Evolutionary conservation across 441 rosid genomes (phyloP).

Genomic region (Bruguiera hainesii): DNA sequence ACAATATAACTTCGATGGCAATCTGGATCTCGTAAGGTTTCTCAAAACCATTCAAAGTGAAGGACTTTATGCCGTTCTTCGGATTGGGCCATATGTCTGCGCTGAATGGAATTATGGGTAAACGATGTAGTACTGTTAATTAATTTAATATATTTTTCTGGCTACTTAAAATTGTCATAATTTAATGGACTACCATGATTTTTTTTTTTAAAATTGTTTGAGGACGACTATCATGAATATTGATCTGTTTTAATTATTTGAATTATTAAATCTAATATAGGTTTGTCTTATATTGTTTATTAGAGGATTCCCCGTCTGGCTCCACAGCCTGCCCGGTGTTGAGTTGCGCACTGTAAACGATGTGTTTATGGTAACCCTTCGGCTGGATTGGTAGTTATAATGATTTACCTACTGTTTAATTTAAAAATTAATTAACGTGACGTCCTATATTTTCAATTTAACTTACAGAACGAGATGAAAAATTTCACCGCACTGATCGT

Average conservation of each 20-base stretch:
- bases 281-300: neutral
- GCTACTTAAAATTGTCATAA: too few relatives aligned
- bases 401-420: neutral
- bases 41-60: slow-evolving; percentile 33
- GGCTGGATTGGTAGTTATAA: neutral
- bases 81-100: slow-evolving; percentile 67
- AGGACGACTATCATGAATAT: too few relatives aligned
- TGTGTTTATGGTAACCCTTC: slow-evolving; percentile 38
- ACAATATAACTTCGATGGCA: slow-evolving; percentile 38
- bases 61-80: slow-evolving; percentile 45
- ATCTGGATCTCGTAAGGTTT: slow-evolving; percentile 40
- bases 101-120: slow-evolving; percentile 70
- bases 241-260: neutral
- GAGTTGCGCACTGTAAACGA: slow-evolving; percentile 36
- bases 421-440: neutral
- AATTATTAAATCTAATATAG: neutral
- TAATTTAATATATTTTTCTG: neutral
- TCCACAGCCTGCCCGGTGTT: slow-evolving; percentile 40
- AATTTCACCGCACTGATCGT: slow-evolving; percentile 48
- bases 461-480: slow-evolving; percentile 36
- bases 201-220: too few relatives aligned
- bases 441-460: neutral
- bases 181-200: too few relatives aligned
- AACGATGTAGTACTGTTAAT: neutral
- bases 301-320: slow-evolving; percentile 56